phyloP scores from a whole-genome alignment of 495 filamentous ascomycete species.

The Usnea hakonensis region DNA sequence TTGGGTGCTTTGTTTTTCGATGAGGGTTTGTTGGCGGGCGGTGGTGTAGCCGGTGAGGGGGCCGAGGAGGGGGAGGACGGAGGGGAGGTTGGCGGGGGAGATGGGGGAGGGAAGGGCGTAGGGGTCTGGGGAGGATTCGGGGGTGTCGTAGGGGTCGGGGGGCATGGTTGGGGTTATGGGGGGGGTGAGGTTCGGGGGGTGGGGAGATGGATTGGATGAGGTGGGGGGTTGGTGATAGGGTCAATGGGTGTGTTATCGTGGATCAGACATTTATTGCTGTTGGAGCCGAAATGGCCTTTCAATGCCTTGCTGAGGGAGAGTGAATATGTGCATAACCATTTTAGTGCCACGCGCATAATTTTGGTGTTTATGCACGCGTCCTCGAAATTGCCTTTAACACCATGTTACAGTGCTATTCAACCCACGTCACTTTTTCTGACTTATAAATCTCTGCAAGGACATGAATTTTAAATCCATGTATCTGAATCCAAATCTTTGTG shows the following conservation, averaged over 20 bases:
- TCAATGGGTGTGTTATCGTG: neutral
- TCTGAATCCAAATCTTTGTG: neutral
- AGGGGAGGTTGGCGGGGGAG: conserved; percentile 11
- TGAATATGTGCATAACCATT: neutral
- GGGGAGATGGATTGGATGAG: neutral
- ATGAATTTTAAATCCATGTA: neutral
- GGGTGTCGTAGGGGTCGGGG: conserved; percentile 16
- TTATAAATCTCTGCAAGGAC: neutral
- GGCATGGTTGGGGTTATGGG: conserved; percentile 9
- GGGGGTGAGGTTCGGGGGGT: neutral
- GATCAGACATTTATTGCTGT: neutral
- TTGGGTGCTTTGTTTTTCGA: neutral
- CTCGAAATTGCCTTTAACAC: neutral
- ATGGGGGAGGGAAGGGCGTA: conserved; percentile 15
- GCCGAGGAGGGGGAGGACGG: conserved; percentile 15
- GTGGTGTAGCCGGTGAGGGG: conserved; percentile 17
- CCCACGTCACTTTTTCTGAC: neutral
- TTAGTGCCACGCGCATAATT: conserved; percentile 7
- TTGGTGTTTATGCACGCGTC: conserved; percentile 11
- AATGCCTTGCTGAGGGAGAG: neutral
- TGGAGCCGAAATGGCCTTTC: neutral
- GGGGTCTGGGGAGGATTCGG: conserved; percentile 14
- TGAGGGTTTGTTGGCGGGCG: neutral
- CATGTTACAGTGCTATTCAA: neutral
- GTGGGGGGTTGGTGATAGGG: neutral